phyloP scores from a whole-genome alignment of 73 alveolate species.

The Diophrys sp. region DNA sequence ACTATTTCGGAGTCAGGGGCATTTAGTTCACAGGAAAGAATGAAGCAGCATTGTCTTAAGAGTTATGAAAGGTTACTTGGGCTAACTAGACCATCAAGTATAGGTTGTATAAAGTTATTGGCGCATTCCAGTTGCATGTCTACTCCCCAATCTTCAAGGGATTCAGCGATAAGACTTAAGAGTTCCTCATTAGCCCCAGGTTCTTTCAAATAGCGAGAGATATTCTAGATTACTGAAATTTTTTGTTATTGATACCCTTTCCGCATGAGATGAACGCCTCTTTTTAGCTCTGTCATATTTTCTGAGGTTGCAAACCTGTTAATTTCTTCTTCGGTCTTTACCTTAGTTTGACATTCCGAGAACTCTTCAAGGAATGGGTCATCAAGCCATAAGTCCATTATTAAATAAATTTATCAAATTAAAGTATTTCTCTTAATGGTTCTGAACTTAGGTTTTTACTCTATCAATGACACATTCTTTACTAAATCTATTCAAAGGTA shows the following conservation, averaged over 20 bases:
- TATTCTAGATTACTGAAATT: background rate
- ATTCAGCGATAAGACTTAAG: background rate
- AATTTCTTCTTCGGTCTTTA: conserved; percentile 8
- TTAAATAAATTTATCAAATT: too few species aligned
- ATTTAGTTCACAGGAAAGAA: too few species aligned
- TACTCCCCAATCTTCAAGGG: conserved; percentile 12
- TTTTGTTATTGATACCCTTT: conserved; percentile 7
- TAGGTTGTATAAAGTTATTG: too few species aligned
- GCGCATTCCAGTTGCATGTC: conserved; percentile 6
- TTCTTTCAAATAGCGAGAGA: background rate
- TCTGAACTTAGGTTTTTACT: too few species aligned
- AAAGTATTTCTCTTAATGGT: too few species aligned
- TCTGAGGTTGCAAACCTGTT: conserved; percentile 2
- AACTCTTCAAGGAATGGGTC: background rate
- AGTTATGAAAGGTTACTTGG: too few species aligned
- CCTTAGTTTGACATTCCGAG: background rate
- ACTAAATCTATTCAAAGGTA: too few species aligned
- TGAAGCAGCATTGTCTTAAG: too few species aligned
- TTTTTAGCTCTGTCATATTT: background rate
- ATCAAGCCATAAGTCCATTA: too few species aligned
- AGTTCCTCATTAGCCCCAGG: conserved; percentile 18
- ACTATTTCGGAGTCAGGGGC: too few species aligned
- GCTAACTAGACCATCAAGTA: too few species aligned
- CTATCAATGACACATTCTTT: too few species aligned
- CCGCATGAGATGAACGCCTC: background rate